Percentiles rank a stretch among this genome's conserved stretches.
Conservation (phyloP, 2,329 filamentous ascomycete genomes). For the Phialemoniopsis sp. region DNA sequence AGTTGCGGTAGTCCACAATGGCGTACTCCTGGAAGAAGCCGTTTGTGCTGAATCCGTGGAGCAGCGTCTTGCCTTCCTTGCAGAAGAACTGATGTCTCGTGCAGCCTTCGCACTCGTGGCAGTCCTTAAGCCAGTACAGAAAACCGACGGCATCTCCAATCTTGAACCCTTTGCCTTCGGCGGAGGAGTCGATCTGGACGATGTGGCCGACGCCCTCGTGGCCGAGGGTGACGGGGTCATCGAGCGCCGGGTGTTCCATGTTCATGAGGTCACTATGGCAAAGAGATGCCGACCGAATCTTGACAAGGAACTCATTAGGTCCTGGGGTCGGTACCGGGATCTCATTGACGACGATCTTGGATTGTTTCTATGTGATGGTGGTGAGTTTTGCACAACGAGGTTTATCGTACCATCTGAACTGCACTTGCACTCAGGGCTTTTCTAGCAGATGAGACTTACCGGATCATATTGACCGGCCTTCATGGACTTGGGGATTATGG, state of each 20-base stretch:
- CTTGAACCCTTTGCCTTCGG: slow-evolving; percentile 30
- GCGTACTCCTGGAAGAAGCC: slow-evolving; percentile 45
- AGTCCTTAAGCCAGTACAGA: slow-evolving; percentile 38
- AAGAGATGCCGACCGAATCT: slow-evolving; percentile 26
- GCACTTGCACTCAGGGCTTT: too few relatives aligned
- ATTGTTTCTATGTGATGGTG: neutral
- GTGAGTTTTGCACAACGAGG: too few relatives aligned
- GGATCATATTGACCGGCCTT: slow-evolving; percentile 12
- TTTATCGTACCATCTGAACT: too few relatives aligned
- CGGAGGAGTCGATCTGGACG: slow-evolving; percentile 26
- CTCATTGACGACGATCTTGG: slow-evolving; percentile 22
- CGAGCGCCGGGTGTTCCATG: slow-evolving; percentile 11
- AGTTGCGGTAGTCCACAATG: slow-evolving; percentile 38
- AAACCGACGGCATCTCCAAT: slow-evolving; percentile 39
- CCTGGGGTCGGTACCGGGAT: slow-evolving; percentile 36
- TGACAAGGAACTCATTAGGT: slow-evolving; percentile 32
- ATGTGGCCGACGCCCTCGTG: slow-evolving; percentile 42
- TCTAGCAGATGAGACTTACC: too few relatives aligned
- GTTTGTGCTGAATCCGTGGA: slow-evolving; percentile 36
- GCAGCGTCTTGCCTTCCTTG: slow-evolving; percentile 27
- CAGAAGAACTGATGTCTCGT: slow-evolving; percentile 35
- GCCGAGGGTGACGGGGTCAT: slow-evolving; percentile 23
- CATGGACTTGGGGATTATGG: slow-evolving; percentile 10
- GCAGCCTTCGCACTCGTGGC: slow-evolving; percentile 42
- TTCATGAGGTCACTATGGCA: slow-evolving; percentile 24